Base-by-base conservation (phyloP, 345 rosid species). In the Hypericum perforatum region DNA sequence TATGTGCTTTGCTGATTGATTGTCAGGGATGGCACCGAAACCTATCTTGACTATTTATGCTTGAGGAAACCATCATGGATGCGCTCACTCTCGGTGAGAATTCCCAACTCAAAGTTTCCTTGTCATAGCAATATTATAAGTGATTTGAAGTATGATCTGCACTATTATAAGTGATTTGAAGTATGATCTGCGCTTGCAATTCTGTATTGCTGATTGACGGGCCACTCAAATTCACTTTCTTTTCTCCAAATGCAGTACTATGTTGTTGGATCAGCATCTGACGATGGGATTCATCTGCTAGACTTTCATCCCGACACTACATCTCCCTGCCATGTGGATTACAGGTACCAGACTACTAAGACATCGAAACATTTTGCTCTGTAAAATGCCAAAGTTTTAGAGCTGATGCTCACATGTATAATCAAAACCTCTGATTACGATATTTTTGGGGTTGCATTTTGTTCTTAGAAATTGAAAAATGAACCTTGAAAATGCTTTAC, bases 271-370 rank as follows among this genome's bases (percentile, higher is more conserved):
- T 83, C 97, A 48, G 73, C 78, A 68, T 64, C 78, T 53, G 78
- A 76, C 55, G 70, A 69, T 53, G 98, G 95, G 67, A 76, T 92
- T 68, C 86, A 88, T 78, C 74, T 88, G 67, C 71, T 92, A 75
- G 98, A 92, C 72, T 92, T 92, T 67, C 76, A 80, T 67, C 91
- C 98, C 5, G 80, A 81, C 63, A 14, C 69, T 41, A 75, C 64
- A 51, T 92, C 98, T 66, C 91, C 89, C 22, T 70, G 95, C 74
- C 96, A 86, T 49, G 98, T 92, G 56, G 85, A 92, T 67, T 74
- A 69, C 67, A 71, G 66, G 97, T 92, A 76, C 62, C 77, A 49
- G 53, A 9, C 4, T 43, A 9, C 7, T 43, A 14, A 43, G 11
- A 10, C 5, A 10, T 15, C 11, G 11, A 10, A 10, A 0, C 11